These are phyloP conservation scores for Balamuthia mandrillaris DNA, from an alignment of 208 protist species.

Conservation along the genomic window DNA sequence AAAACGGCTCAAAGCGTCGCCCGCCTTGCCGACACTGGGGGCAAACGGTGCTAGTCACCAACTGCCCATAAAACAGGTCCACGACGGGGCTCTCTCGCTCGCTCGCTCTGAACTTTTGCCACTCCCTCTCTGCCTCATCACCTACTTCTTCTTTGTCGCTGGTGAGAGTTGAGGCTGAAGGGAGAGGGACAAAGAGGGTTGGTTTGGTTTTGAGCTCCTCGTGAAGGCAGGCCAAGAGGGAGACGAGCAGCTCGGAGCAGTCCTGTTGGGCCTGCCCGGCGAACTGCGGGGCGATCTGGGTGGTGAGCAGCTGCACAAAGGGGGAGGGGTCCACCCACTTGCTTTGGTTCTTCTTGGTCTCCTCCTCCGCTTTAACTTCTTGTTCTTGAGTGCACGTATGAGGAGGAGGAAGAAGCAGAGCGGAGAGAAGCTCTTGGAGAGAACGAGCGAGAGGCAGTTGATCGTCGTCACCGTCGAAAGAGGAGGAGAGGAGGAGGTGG, in stretches of 20 bases:
- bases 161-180: neutral
- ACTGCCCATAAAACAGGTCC: conserved; percentile 9
- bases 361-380: neutral
- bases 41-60: neutral
- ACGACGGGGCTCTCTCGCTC: neutral
- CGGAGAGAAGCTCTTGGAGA: neutral
- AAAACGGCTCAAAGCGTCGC: conserved; percentile 2
- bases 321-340: too few relatives aligned
- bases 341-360: neutral
- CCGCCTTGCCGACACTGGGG: neutral
- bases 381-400: neutral
- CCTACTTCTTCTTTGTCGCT: neutral
- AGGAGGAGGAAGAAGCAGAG: neutral
- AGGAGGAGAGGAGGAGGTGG: conserved; percentile 65
- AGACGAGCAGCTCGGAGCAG: conserved; percentile 21
- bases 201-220: conserved; percentile 23
- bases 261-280: conserved; percentile 49
- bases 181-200: neutral
- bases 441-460: conserved; percentile 12
- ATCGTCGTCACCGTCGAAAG: neutral
- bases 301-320: too few relatives aligned
- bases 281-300: conserved; percentile 41
- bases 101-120: neutral
- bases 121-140: neutral
- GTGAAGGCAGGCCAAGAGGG: conserved; percentile 29